Evolutionary conservation across 352 stramenopile genomes (phyloP).

Genomic region (Phytophthora quininea): DNA sequence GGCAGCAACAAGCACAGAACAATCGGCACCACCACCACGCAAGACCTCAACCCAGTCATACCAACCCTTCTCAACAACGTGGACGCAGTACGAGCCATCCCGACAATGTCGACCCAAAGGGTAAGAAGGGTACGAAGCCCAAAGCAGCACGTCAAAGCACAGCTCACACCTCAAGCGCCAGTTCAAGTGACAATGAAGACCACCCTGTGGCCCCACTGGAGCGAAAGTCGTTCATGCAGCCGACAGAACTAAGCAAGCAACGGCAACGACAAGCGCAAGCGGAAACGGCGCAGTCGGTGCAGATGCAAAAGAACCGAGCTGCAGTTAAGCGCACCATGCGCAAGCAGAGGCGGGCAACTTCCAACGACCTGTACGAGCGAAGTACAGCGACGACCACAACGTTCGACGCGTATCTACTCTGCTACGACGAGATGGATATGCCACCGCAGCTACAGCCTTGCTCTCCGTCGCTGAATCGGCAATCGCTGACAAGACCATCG

Average conservation of each 20-base stretch:
- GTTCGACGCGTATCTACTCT: slow-evolving; percentile 35
- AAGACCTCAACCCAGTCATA: slow-evolving; percentile 6
- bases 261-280: slow-evolving; percentile 35
- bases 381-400: slow-evolving; percentile 27
- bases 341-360: slow-evolving; percentile 46
- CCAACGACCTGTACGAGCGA: slow-evolving; percentile 47
- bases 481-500: slow-evolving; percentile 11
- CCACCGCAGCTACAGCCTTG: slow-evolving; percentile 32
- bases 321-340: slow-evolving; percentile 39
- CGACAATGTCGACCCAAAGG: slow-evolving; percentile 22
- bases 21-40: slow-evolving; percentile 32
- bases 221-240: slow-evolving; percentile 66
- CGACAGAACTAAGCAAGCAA: slow-evolving; percentile 55
- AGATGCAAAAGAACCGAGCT: slow-evolving; percentile 30
- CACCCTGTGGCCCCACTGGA: slow-evolving; percentile 38
- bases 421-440: slow-evolving; percentile 48
- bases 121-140: slow-evolving; percentile 3
- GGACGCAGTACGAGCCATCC: slow-evolving; percentile 48
- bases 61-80: slow-evolving; percentile 27
- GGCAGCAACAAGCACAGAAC: slow-evolving; percentile 39
- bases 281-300: slow-evolving; percentile 12
- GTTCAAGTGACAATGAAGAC: slow-evolving; percentile 39
- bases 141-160: slow-evolving; percentile 3
- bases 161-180: slow-evolving; percentile 22
- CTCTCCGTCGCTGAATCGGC: slow-evolving; percentile 26